phyloP scores from a whole-genome alignment of 1,284 basidiomycete species.

The Pseudozyma flocculosa region DNA sequence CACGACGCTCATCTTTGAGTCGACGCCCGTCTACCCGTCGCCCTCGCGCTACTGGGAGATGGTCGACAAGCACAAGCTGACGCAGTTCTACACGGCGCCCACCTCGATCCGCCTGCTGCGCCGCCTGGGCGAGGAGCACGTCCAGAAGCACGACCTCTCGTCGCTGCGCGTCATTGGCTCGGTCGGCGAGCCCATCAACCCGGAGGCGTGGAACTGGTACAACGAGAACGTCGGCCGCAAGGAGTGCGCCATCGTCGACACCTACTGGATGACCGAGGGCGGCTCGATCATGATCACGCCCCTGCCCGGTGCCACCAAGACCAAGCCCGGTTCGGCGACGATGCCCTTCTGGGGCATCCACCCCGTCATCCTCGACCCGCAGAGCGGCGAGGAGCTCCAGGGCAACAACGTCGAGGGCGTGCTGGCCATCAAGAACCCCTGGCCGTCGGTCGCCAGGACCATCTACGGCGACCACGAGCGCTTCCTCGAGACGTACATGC shows the following conservation, averaged over 20 bases:
- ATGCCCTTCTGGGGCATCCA: constrained; percentile 97
- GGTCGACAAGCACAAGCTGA: constrained; percentile 88
- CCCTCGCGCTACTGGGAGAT: constrained; percentile 96
- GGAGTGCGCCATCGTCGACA: constrained; percentile 90
- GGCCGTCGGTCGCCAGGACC: constrained; percentile 95
- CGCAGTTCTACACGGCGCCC: constrained; percentile 62
- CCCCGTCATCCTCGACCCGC: constrained; percentile 81
- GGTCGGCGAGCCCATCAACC: constrained; percentile 98
- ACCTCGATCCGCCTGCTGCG: constrained; percentile 79
- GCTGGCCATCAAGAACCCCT: constrained; percentile 79
- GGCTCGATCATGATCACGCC: constrained; percentile 93
- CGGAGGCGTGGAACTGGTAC: constrained; percentile 99
- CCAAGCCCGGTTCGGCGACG: constrained; percentile 93
- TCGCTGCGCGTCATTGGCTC: constrained; percentile 83
- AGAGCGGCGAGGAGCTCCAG: constrained; percentile 71
- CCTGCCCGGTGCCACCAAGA: constrained; percentile 89
- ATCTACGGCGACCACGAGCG: constrained; percentile 88
- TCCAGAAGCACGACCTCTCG: constrained; percentile 79
- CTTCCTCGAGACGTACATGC: constrained; percentile 93
- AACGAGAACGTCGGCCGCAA: constrained; percentile 86
- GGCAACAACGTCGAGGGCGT: constrained; percentile 90
- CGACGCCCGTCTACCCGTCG: constrained; percentile 93
- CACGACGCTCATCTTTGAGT: constrained; percentile 91
- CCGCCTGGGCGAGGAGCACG: constrained; percentile 81
- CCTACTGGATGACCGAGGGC: constrained; percentile 82